A percentile compares a stretch with the other conserved stretches of the same genome.
Conservation (phyloP, 2,329 filamentous ascomycete genomes). For the Fusarium pseudocircinatum region DNA sequence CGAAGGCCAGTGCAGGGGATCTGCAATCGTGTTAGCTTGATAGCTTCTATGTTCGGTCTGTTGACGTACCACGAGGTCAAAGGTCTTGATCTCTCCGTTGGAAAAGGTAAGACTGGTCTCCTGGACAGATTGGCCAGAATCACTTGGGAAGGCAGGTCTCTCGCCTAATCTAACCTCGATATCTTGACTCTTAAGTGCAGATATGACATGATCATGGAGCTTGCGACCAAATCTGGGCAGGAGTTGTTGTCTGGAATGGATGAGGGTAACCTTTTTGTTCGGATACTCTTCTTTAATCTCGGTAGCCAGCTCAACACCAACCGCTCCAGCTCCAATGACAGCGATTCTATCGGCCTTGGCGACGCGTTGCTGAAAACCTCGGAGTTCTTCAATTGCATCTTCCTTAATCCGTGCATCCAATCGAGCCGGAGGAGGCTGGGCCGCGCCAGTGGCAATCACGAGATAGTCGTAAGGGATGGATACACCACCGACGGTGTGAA, state of each 20-base stretch:
- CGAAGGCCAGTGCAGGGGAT: slow-evolving; percentile 29
- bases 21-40: neutral
- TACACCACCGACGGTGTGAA: neutral
- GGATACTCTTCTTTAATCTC: slow-evolving; percentile 22
- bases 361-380: slow-evolving; percentile 1
- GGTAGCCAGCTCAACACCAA: slow-evolving; percentile 9
- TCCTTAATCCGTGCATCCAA: neutral
- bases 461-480: slow-evolving; percentile 10
- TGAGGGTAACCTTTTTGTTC: neutral
- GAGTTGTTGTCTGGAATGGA: slow-evolving; percentile 22
- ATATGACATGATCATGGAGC: neutral
- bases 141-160: neutral
- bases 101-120: neutral
- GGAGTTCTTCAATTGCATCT: slow-evolving; percentile 8
- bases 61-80: slow-evolving; percentile 19
- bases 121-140: neutral
- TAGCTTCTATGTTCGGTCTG: accelerated
- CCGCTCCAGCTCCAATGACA: slow-evolving; percentile 23
- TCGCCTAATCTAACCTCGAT: slow-evolving; percentile 10
- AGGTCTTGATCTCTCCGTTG: neutral
- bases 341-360: neutral
- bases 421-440: slow-evolving; percentile 22
- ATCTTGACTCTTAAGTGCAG: neutral
- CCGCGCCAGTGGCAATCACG: slow-evolving; percentile 25
- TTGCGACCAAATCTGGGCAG: slow-evolving; percentile 18